Evolutionary conservation across 1,139 yeast genomes (phyloP).

Genomic region (Diutina sp.): DNA sequence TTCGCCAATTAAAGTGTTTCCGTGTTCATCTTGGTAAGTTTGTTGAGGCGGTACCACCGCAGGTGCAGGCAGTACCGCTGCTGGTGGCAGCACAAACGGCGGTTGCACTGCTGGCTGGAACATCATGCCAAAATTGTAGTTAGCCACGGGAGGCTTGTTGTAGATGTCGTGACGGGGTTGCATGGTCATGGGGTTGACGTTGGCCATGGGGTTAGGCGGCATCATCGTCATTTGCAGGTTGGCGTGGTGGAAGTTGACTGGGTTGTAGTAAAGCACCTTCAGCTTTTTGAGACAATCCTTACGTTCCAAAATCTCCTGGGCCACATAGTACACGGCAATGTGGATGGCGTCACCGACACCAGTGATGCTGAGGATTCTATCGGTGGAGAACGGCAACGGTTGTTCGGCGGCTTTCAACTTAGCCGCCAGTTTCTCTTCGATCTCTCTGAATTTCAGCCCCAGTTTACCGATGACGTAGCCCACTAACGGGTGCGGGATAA

Average conservation of each 20-base stretch:
- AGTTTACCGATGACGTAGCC: conserved; percentile 77
- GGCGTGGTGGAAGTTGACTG: conserved; percentile 34
- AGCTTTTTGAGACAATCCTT: conserved; percentile 37
- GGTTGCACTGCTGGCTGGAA: conserved; percentile 22
- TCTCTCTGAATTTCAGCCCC: conserved; percentile 66
- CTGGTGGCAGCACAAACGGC: not conserved
- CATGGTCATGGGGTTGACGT: conserved; percentile 2
- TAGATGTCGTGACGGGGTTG: conserved; percentile 6
- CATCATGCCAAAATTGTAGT: conserved; percentile 29
- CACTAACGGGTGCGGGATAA: conserved; percentile 72
- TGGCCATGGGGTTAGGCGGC: not conserved
- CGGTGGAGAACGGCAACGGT: conserved; percentile 69
- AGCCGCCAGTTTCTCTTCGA: conserved; percentile 78
- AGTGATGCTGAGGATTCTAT: conserved; percentile 53
- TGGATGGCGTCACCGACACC: conserved; percentile 88
- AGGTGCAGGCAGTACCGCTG: conserved; percentile 9
- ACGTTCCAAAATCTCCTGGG: conserved; percentile 53
- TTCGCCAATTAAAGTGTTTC: conserved; percentile 32
- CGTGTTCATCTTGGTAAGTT: conserved; percentile 33
- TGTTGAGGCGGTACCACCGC: conserved; percentile 17
- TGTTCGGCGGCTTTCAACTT: conserved; percentile 66
- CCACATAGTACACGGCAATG: conserved; percentile 66
- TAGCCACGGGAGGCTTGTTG: conserved; percentile 6
- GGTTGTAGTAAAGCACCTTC: conserved; percentile 51
- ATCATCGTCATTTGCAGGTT: not conserved